Evolutionary conservation across 225 moss, liverwort and hornwort species (phyloP), one percentile per base, ranked within the genome.

Genomic region (Ulota crispa): DNA sequence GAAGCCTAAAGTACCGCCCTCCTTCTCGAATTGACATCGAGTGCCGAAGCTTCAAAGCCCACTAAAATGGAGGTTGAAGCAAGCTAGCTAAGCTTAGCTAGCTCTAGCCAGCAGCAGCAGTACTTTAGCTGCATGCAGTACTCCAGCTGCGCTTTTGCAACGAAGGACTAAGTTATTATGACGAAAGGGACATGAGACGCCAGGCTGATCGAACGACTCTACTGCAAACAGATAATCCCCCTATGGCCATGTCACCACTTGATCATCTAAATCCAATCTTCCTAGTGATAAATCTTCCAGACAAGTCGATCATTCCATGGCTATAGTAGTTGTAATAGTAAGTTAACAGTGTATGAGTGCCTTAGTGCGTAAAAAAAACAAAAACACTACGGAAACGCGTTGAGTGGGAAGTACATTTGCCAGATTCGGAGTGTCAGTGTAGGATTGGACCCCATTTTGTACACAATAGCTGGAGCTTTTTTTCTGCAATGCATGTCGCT

Each of bases 391-490:
- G 55, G 72, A 52, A 81, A 41, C 55, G 53, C 30, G 63, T 73
- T 30, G 75, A 64, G 55, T 69, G 70, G 7, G 68, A 31, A 55
- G 62, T 31, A 54, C 71, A 72, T 55, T 64, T 36, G 39, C 20
- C 42, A 76, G 70, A 82, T 79, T 76, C 53, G 45, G 23, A 52
- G 62, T 88, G 88, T 82, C 88, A 85, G 82, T 45, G 54, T 68
- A 70, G 79, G 85, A 85, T 79, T 85, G 88, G 82, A 80, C 77
- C 88, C 24, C 79, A 43, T 42, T 19, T 56, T 23, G 41, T 26
- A 13, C 62, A 24, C 61, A 2, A 47, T 47, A 47, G 23, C 62
- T 62, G 60, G 15, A 50, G 8, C n/a, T 18, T 32, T 47, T 41
- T 70, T 7, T 70, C 11, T 37, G 3, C 18, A 50, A 30, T 20